These are phyloP conservation scores for Erythrophleum ivorense DNA, from an alignment of 331 rosid species.

Conservation along the genomic window DNA sequence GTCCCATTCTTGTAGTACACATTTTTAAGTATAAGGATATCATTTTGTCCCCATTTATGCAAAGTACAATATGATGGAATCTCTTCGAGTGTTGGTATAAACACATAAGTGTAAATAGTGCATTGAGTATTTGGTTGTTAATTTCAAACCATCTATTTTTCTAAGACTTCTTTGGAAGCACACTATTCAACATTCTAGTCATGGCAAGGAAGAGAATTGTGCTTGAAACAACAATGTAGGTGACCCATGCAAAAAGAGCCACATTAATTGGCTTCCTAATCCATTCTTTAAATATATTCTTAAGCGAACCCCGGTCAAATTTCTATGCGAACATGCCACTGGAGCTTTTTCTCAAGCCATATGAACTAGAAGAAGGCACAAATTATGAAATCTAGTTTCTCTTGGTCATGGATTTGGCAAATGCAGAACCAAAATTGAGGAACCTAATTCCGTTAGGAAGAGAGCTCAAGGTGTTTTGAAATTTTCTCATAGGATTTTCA, in stretches of 20 bases:
- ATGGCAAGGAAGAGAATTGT: conserved; percentile 91
- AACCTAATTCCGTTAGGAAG: conserved; percentile 51
- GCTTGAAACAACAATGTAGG: conserved; percentile 82
- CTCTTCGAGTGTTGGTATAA: conserved; percentile 89
- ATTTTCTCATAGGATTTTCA: conserved; percentile 55
- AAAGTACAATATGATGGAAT: conserved; percentile 81
- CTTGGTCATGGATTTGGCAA: conserved; percentile 63
- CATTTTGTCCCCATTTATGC: conserved; percentile 77
- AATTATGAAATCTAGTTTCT: conserved; percentile 68
- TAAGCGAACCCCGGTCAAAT: conserved; percentile 75
- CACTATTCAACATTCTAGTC: conserved; percentile 92
- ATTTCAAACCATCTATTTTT: conserved; percentile 92
- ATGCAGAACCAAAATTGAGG: conserved; percentile 79
- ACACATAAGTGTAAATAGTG: conserved; percentile 89
- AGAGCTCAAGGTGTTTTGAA: conserved; percentile 34
- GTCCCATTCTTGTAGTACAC: conserved; percentile 91
- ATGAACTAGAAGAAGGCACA: conserved; percentile 58
- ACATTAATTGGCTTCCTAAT: conserved; percentile 83
- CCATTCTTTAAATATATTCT: conserved; percentile 70
- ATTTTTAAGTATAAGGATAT: conserved; percentile 67
- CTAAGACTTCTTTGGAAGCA: conserved; percentile 62
- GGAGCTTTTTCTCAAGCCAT: conserved; percentile 58
- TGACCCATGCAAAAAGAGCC: conserved; percentile 87
- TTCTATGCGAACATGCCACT: conserved; percentile 65
- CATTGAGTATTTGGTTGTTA: conserved; percentile 94